Evolutionary conservation across 1,284 basidiomycete genomes (phyloP).

Genomic region (Ceratobasidium theobromae): DNA sequence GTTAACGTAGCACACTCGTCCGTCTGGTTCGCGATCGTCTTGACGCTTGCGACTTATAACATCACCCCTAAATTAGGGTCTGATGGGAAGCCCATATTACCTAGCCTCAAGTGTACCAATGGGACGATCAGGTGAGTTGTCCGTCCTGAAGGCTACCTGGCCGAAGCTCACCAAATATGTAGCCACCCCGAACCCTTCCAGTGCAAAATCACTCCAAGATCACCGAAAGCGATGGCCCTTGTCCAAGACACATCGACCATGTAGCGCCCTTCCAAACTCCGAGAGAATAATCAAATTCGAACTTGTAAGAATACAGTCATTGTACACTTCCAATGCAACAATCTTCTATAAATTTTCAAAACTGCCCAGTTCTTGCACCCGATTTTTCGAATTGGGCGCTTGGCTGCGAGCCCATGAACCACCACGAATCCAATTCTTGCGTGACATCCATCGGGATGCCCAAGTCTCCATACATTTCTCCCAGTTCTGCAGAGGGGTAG

Average conservation of each 20-base stretch:
- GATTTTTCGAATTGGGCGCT: not conserved
- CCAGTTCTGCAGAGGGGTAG: not conserved
- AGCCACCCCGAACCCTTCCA: conserved; percentile 15
- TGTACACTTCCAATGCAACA: not conserved
- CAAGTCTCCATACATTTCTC: not conserved
- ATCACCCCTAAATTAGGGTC: not conserved
- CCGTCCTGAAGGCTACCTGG: not conserved
- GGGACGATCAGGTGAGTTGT: not conserved
- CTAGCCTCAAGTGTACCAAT: not conserved
- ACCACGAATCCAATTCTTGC: not conserved
- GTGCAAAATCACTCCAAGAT: conserved; percentile 7
- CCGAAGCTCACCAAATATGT: not conserved
- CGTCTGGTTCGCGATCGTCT: conserved; percentile 6
- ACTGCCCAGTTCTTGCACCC: not conserved
- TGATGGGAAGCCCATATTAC: not conserved
- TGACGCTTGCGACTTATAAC: conserved; percentile 6
- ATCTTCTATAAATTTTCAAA: not conserved
- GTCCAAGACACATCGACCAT: not conserved
- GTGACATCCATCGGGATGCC: not conserved
- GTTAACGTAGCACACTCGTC: conserved; percentile 17
- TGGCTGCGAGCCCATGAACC: conserved; percentile 8
- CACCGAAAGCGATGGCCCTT: not conserved
- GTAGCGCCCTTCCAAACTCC: not conserved
- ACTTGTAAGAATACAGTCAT: too few relatives aligned
- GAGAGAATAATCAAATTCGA: too few relatives aligned